These are phyloP conservation scores for Parascedosporium putredinis DNA, from an alignment of 2,329 filamentous ascomycete species.

Conservation along the genomic window DNA sequence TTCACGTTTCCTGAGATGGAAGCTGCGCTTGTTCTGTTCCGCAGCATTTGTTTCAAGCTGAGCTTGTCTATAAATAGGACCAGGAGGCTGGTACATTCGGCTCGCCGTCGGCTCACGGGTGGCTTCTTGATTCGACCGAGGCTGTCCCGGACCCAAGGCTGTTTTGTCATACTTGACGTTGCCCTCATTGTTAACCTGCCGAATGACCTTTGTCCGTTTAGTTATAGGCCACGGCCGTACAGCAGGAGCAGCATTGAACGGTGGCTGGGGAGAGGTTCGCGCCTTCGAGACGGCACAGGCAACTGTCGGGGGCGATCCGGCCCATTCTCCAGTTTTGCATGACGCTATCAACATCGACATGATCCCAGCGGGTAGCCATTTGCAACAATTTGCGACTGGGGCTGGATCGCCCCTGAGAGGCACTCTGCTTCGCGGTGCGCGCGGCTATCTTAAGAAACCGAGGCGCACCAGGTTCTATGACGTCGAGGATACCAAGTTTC, in stretches of 20 bases:
- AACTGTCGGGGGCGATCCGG: slow-evolving; percentile 23
- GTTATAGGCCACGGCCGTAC: background rate
- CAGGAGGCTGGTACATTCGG: background rate
- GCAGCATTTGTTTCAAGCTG: slow-evolving; percentile 41
- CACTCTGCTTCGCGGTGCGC: slow-evolving; percentile 38
- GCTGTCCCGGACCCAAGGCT: background rate
- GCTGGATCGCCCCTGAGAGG: slow-evolving; percentile 41
- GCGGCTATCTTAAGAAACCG: slow-evolving; percentile 51
- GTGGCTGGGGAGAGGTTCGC: background rate
- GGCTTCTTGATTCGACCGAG: background rate
- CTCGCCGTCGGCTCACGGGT: background rate
- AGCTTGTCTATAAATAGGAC: slow-evolving; percentile 30
- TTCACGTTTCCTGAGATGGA: slow-evolving; percentile 40
- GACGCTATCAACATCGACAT: slow-evolving; percentile 43
- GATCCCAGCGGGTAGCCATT: slow-evolving; percentile 50
- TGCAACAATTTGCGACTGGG: slow-evolving; percentile 46
- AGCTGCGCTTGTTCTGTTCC: slow-evolving; percentile 23
- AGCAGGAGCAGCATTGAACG: background rate
- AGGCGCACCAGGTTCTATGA: slow-evolving; percentile 41
- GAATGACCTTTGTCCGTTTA: slow-evolving; percentile 17
- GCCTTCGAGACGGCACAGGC: background rate
- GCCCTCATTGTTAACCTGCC: slow-evolving; percentile 17
- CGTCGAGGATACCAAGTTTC: slow-evolving; percentile 50
- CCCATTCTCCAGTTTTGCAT: slow-evolving; percentile 47
- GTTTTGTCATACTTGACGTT: slow-evolving; percentile 16